Conservation (phyloP, 2,329 filamentous ascomycete species). For the Ceratocystis diversiconidia region DNA sequence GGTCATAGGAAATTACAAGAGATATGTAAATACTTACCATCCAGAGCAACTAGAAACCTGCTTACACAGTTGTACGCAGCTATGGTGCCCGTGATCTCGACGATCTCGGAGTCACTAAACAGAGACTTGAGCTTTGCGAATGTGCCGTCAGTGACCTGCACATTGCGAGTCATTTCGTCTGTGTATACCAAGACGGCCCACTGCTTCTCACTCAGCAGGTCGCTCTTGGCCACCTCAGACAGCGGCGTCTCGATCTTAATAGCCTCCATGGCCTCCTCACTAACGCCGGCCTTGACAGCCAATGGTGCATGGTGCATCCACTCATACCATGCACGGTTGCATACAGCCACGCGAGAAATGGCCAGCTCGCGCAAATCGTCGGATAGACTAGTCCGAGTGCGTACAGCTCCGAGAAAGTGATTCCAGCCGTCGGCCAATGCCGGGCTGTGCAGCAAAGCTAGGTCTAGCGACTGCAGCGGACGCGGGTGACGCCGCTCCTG, state of each 20-base stretch:
- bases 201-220: slow-evolving; percentile 41
- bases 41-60: slow-evolving; percentile 66
- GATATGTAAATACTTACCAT: slow-evolving; percentile 39
- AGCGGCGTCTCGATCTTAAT: slow-evolving; percentile 27
- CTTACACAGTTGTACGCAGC: slow-evolving; percentile 77
- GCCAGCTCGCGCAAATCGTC: slow-evolving; percentile 57
- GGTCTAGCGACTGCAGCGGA: slow-evolving; percentile 60
- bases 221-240: slow-evolving; percentile 24
- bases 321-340: slow-evolving; percentile 75
- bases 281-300: slow-evolving; percentile 42
- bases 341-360: slow-evolving; percentile 65
- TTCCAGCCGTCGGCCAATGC: slow-evolving; percentile 66
- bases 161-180: slow-evolving; percentile 69
- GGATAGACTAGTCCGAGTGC: slow-evolving; percentile 37
- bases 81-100: slow-evolving; percentile 66
- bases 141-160: slow-evolving; percentile 53
- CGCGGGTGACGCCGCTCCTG: slow-evolving; percentile 51
- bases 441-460: slow-evolving; percentile 60
- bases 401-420: slow-evolving; percentile 49
- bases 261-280: slow-evolving; percentile 34
- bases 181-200: slow-evolving; percentile 58
- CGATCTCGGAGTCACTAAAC: slow-evolving; percentile 58
- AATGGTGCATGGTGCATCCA: slow-evolving; percentile 69
- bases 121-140: slow-evolving; percentile 47
- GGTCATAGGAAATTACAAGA: neutral